These are phyloP conservation scores for Vitis rupestris DNA, from an alignment of 164 flowering plant genomes.

Conservation along the genomic window DNA sequence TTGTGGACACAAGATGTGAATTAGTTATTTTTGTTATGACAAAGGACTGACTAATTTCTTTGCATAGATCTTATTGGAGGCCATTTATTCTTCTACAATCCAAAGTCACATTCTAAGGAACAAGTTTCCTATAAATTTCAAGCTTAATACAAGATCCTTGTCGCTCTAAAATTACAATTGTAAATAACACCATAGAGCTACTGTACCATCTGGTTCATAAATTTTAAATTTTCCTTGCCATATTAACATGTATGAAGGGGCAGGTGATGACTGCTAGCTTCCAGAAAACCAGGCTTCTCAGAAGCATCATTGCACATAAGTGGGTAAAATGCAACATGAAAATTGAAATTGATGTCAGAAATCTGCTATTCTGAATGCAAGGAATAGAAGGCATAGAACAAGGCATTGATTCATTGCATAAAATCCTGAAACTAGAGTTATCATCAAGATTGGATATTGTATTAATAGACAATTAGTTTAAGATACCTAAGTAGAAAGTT, in stretches of 20 bases:
- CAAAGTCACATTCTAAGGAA: no score
- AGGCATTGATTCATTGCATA: background rate
- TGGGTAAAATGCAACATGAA: background rate
- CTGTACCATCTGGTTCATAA: background rate
- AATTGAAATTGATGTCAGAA: background rate
- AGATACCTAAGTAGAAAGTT: constrained; percentile 82
- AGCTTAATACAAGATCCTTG: background rate
- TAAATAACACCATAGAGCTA: background rate
- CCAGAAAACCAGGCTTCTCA: background rate
- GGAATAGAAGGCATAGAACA: background rate
- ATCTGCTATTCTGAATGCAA: no score
- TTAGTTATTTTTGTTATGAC: no score
- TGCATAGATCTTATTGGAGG: no score
- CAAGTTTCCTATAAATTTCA: background rate
- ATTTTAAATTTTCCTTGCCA: background rate
- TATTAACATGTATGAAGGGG: background rate
- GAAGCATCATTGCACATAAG: background rate
- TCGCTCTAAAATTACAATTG: background rate
- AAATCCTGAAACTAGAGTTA: background rate
- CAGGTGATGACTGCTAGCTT: background rate
- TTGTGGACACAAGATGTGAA: no score
- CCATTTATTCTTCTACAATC: no score
- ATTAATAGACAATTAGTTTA: background rate
- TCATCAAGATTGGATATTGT: background rate
- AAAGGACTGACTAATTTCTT: no score